These are phyloP conservation scores for Platanus orientalis DNA, from an alignment of 164 flowering plant species.

Conservation along the genomic window DNA sequence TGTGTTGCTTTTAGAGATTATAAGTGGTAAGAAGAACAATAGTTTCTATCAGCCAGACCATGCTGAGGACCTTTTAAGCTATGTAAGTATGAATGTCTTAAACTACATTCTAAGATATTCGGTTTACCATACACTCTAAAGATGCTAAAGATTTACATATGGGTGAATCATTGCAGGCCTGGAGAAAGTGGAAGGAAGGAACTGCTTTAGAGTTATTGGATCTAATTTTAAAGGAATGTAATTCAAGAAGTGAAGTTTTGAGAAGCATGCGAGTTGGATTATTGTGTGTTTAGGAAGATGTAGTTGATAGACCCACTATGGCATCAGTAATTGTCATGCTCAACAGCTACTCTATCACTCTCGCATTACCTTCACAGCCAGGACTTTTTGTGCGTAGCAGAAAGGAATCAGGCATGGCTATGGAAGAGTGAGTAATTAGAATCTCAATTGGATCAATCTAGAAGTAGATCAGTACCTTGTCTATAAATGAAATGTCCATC, in stretches of 20 bases:
- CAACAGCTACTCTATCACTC: neutral
- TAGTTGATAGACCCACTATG: conserved; percentile 6
- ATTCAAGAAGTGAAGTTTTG: neutral
- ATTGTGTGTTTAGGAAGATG: conserved; percentile 6
- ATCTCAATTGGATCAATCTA: too few relatives aligned
- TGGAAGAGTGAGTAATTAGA: neutral
- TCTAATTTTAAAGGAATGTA: neutral
- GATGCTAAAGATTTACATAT: neutral
- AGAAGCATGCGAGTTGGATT: neutral
- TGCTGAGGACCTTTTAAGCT: conserved; percentile 8
- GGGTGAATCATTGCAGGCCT: conserved; percentile 7
- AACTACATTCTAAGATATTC: neutral
- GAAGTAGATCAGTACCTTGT: conserved; percentile 6
- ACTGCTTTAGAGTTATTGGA: conserved; percentile 8
- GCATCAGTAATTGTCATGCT: neutral
- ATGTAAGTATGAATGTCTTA: conserved; percentile 1
- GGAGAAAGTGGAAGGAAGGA: conserved; percentile 11
- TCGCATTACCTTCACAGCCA: neutral
- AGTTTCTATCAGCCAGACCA: conserved; percentile 1
- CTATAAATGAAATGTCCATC: conserved; percentile 16
- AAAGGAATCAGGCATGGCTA: neutral
- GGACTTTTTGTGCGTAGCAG: neutral
- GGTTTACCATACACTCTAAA: neutral
- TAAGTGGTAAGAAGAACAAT: conserved; percentile 14
- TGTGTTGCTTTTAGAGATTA: conserved; percentile 12